These are phyloP conservation scores for Ogataea siamensis DNA, from an alignment of 805 yeast species.

Conservation along the genomic window DNA sequence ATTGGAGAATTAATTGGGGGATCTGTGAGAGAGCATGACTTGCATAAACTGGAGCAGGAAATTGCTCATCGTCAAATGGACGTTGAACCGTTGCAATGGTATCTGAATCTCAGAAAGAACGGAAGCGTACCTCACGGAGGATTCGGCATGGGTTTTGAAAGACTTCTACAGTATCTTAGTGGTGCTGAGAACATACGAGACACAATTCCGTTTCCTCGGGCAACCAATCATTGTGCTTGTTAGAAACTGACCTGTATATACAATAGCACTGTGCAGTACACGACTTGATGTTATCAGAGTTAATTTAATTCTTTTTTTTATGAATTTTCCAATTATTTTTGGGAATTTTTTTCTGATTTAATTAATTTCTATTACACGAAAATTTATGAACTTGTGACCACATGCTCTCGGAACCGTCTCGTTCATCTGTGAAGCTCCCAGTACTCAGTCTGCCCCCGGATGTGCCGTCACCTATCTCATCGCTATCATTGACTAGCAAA, in stretches of 20 bases:
- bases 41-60: slow-evolving; percentile 44
- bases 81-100: slow-evolving; percentile 69
- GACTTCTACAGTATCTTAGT: slow-evolving; percentile 70
- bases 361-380: slow-evolving; percentile 7
- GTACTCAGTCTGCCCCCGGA: slow-evolving; percentile 17
- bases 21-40: slow-evolving; percentile 78
- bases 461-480: slow-evolving; percentile 17
- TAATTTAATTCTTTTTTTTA: slow-evolving; percentile 5
- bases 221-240: slow-evolving; percentile 52
- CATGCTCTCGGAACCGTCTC: slow-evolving; percentile 10
- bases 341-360: slow-evolving; percentile 6
- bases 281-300: slow-evolving; percentile 5
- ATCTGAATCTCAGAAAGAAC: slow-evolving; percentile 63
- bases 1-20: slow-evolving; percentile 96
- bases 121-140: slow-evolving; percentile 97
- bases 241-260: slow-evolving; percentile 18
- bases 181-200: slow-evolving; percentile 82
- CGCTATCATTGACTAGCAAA: slow-evolving; percentile 13
- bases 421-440: slow-evolving; percentile 11
- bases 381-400: slow-evolving; percentile 3
- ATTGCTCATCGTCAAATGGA: slow-evolving; percentile 59
- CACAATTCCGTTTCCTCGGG: slow-evolving; percentile 82
- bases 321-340: slow-evolving; percentile 7
- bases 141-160: slow-evolving; percentile 91
- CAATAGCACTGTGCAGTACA: slow-evolving; percentile 1